A percentile compares a stretch with the other conserved stretches of the same genome.
These are phyloP conservation scores for Vitis labrusca DNA, from an alignment of 164 flowering plant genomes.

Conservation along the genomic window DNA sequence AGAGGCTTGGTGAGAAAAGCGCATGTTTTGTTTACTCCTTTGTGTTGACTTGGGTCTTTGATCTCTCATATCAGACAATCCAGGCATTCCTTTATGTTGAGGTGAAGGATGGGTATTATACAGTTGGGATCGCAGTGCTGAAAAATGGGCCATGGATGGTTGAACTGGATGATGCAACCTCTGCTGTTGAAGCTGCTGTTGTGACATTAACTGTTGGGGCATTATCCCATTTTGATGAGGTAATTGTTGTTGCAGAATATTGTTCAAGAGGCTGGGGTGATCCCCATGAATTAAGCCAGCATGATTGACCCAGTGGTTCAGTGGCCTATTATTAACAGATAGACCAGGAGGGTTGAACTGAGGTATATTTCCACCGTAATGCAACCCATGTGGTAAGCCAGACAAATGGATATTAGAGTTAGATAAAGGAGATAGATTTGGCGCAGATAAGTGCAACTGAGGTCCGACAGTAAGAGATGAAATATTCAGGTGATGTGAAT, in stretches of 20 bases:
- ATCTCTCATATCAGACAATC: slow-evolving; percentile 56
- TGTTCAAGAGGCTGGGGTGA: slow-evolving; percentile 47
- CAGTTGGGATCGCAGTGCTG: slow-evolving; percentile 68
- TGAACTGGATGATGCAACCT: slow-evolving; percentile 61
- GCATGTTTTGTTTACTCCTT: slow-evolving; percentile 51
- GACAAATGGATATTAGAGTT: slow-evolving; percentile 53
- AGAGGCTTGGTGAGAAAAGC: slow-evolving; percentile 56
- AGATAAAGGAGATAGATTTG: slow-evolving; percentile 55
- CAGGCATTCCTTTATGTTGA: slow-evolving; percentile 40
- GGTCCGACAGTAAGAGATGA: slow-evolving; percentile 44
- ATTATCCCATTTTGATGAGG: slow-evolving; percentile 64
- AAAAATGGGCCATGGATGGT: slow-evolving; percentile 57
- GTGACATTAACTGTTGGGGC: slow-evolving; percentile 51
- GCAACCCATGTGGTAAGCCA: slow-evolving; percentile 58
- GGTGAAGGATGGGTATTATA: slow-evolving; percentile 44
- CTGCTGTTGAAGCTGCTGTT: slow-evolving; percentile 53
- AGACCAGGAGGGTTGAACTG: slow-evolving; percentile 48
- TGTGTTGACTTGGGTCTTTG: slow-evolving; percentile 60
- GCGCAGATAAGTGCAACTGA: slow-evolving; percentile 51
- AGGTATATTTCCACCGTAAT: slow-evolving; percentile 48
- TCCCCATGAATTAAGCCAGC: slow-evolving; percentile 53
- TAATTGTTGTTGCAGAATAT: slow-evolving; percentile 52
- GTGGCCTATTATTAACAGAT: slow-evolving; percentile 43
- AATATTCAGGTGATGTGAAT: slow-evolving; percentile 35
- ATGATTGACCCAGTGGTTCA: slow-evolving; percentile 61